Conservation (phyloP, 2,329 filamentous ascomycete species). For the Orbilia oligospora region DNA sequence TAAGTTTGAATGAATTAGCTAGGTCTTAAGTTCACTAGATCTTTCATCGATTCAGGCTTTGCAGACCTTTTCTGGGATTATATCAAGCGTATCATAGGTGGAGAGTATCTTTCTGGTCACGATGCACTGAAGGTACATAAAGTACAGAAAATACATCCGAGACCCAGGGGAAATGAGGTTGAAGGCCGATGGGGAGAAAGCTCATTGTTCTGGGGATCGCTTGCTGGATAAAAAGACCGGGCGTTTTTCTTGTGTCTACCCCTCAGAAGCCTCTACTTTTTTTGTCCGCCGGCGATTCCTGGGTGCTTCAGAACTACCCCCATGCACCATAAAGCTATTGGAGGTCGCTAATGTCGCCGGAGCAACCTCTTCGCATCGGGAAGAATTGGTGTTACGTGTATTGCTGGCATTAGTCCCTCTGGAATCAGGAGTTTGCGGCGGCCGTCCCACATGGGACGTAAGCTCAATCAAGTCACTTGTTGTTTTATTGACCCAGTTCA, state of each 20-base stretch:
- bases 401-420: constrained; percentile 1
- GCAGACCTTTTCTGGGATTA: constrained; percentile 18
- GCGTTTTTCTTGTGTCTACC: constrained; percentile 3
- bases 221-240: not conserved
- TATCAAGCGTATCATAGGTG: not conserved
- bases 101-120: not conserved
- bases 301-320: constrained; percentile 14
- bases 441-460: constrained; percentile 51
- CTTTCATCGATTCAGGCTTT: not conserved
- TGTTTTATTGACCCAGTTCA: constrained; percentile 54
- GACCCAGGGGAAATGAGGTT: not conserved
- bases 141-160: not conserved
- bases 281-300: constrained; percentile 39
- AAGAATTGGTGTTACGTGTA: not conserved
- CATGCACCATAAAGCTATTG: constrained; percentile 21
- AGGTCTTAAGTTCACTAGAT: not conserved
- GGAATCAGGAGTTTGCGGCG: constrained; percentile 4
- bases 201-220: not conserved
- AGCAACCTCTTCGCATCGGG: not conserved
- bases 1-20: constrained; percentile 13
- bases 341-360: constrained; percentile 23
- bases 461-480: constrained; percentile 57
- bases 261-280: constrained; percentile 15
- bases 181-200: not conserved
- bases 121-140: not conserved